Percentiles rank a stretch among this genome's conserved stretches.
Evolutionary conservation across 1,284 basidiomycete species (phyloP).

Genomic region (Schizopora paradoxa): DNA sequence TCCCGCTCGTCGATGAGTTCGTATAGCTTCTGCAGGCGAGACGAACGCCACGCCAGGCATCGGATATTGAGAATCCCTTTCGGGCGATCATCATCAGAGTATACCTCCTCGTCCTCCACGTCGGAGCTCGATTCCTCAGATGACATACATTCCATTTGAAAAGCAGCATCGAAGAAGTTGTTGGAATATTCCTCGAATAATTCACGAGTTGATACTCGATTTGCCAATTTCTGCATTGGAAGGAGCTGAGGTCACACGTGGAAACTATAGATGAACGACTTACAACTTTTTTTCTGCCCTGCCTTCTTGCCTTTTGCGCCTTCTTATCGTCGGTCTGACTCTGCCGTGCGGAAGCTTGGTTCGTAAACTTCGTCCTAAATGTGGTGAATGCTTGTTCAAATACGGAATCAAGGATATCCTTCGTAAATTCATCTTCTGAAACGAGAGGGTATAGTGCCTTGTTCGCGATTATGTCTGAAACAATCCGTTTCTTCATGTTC

Average conservation of each 20-base stretch:
- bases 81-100: background rate
- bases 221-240: slow-evolving; percentile 54
- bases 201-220: slow-evolving; percentile 52
- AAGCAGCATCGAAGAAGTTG: slow-evolving; percentile 57
- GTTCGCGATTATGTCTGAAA: slow-evolving; percentile 52
- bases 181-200: slow-evolving; percentile 48
- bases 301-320: slow-evolving; percentile 50
- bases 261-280: slow-evolving; percentile 22
- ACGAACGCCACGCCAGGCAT: slow-evolving; percentile 14
- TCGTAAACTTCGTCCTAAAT: slow-evolving; percentile 57
- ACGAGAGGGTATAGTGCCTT: slow-evolving; percentile 56
- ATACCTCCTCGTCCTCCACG: slow-evolving; percentile 40
- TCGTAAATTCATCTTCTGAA: slow-evolving; percentile 56
- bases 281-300: slow-evolving; percentile 57
- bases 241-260: too few relatives aligned
- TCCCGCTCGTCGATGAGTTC: slow-evolving; percentile 10
- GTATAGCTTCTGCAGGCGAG: slow-evolving; percentile 11
- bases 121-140: slow-evolving; percentile 67
- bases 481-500: slow-evolving; percentile 59
- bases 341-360: slow-evolving; percentile 43
- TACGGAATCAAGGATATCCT: slow-evolving; percentile 50
- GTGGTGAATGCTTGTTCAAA: slow-evolving; percentile 71
- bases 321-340: slow-evolving; percentile 52
- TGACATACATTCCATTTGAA: slow-evolving; percentile 72
- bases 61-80: slow-evolving; percentile 9